Conservation (phyloP, 2,329 filamentous ascomycete species). For the Cladosporium sp. region DNA sequence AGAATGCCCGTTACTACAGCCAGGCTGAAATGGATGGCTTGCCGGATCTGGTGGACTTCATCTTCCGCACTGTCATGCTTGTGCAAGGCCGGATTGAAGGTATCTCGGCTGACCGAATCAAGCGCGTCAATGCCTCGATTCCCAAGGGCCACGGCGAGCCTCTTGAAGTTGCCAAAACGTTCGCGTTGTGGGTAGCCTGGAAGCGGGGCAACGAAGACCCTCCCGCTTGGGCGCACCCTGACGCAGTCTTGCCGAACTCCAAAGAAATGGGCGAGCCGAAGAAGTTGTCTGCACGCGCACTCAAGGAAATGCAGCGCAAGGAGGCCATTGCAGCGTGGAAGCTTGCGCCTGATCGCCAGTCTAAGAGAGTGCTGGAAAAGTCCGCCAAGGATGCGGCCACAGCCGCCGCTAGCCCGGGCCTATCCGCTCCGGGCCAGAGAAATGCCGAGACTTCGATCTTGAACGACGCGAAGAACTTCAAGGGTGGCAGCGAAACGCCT, state of each 20-base stretch:
- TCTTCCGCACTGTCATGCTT: constrained; percentile 59
- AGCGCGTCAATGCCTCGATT: constrained; percentile 58
- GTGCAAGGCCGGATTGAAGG: constrained; percentile 57
- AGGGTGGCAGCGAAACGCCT: constrained; percentile 12
- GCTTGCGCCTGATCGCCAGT: constrained; percentile 10
- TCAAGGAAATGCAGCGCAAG: constrained; percentile 54
- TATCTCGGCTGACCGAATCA: constrained; percentile 53
- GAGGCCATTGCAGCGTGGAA: constrained; percentile 39
- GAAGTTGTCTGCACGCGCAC: constrained; percentile 51
- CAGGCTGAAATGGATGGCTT: constrained; percentile 59
- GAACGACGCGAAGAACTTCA: constrained; percentile 8
- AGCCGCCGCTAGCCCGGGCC: not conserved
- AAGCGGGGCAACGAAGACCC: constrained; percentile 61
- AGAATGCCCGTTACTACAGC: constrained; percentile 57
- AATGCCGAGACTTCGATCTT: constrained; percentile 7
- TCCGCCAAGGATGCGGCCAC: not conserved
- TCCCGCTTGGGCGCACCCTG: constrained; percentile 57
- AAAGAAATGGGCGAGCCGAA: constrained; percentile 46
- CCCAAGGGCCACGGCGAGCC: constrained; percentile 59
- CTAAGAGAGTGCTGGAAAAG: constrained; percentile 6
- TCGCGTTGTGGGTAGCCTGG: constrained; percentile 64
- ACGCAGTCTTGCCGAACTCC: constrained; percentile 49
- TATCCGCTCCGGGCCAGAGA: constrained; percentile 1
- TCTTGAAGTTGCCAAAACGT: constrained; percentile 53
- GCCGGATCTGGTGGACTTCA: constrained; percentile 55